A percentile compares a stretch with the other conserved stretches of the same genome.
phyloP scores from a whole-genome alignment of 768 basidiomycete genomes.

The Lepiota venenata region DNA sequence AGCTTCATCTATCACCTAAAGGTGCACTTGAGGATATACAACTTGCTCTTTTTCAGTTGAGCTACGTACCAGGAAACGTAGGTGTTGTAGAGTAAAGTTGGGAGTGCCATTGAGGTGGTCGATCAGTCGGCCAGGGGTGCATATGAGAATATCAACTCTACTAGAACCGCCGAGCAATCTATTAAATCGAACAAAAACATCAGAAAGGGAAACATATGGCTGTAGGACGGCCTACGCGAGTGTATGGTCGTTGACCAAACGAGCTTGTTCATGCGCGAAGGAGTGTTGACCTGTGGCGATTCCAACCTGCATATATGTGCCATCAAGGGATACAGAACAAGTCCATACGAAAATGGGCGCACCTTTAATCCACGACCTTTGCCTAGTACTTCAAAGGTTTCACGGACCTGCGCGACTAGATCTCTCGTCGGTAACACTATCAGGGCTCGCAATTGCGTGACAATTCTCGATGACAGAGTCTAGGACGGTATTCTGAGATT shows the following conservation, averaged over 20 bases:
- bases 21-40: not conserved
- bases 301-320: conserved; percentile 45
- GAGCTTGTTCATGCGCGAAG: conserved; percentile 86
- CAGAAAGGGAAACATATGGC: not conserved
- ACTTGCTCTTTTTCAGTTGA: not conserved
- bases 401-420: conserved; percentile 86
- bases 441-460: conserved; percentile 85
- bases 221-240: conserved; percentile 37
- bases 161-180: conserved; percentile 85
- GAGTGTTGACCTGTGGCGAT: conserved; percentile 93
- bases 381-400: conserved; percentile 82
- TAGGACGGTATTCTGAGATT: conserved; percentile 24
- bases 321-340: conserved; percentile 1
- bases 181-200: not conserved
- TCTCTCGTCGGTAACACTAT: conserved; percentile 93
- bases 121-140: conserved; percentile 92
- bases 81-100: conserved; percentile 90
- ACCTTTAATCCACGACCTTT: conserved; percentile 90
- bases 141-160: conserved; percentile 91
- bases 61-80: conserved; percentile 82
- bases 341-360: conserved; percentile 6
- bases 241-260: conserved; percentile 63
- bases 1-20: conserved; percentile 94
- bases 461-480: conserved; percentile 68
- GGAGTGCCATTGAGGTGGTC: conserved; percentile 88